Percentiles rank a stretch among this genome's conserved stretches.
Conservation (phyloP, 441 rosid genomes). For the Melastoma candidum region DNA sequence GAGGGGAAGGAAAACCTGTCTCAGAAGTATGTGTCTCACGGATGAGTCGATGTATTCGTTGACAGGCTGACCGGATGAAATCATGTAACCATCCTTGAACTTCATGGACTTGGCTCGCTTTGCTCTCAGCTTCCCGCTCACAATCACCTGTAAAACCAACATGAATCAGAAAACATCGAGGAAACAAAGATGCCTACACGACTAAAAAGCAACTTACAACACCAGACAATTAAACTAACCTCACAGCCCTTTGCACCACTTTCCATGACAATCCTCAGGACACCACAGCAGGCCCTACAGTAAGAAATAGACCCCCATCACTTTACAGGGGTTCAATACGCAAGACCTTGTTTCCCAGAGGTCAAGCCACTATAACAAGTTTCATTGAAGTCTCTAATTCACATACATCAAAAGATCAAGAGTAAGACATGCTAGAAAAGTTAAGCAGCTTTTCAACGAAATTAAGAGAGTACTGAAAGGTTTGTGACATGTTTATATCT, state of each 20-base stretch:
- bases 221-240: background rate
- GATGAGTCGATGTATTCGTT: conserved; percentile 5
- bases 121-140: conserved; percentile 11
- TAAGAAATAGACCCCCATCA: background rate
- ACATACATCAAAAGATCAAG: too few relatives aligned
- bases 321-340: background rate
- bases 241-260: conserved; percentile 14
- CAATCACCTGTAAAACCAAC: conserved; percentile 5
- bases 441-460: too few relatives aligned
- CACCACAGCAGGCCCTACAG: conserved; percentile 10
- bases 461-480: too few relatives aligned
- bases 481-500: too few relatives aligned
- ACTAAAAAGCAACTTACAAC: too few relatives aligned
- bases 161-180: too few relatives aligned
- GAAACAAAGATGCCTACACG: too few relatives aligned
- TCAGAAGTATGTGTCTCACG: conserved; percentile 3
- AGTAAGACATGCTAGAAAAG: too few relatives aligned
- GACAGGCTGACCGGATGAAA: conserved; percentile 7
- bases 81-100: conserved; percentile 11
- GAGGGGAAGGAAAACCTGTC: background rate
- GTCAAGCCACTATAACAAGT: too few relatives aligned
- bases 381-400: too few relatives aligned
- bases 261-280: conserved; percentile 9
- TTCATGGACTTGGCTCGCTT: conserved; percentile 8
- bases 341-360: too few relatives aligned